Conservation (phyloP, 371 early-diverging fungal genomes). For the Choanephora cucurbitarum region DNA sequence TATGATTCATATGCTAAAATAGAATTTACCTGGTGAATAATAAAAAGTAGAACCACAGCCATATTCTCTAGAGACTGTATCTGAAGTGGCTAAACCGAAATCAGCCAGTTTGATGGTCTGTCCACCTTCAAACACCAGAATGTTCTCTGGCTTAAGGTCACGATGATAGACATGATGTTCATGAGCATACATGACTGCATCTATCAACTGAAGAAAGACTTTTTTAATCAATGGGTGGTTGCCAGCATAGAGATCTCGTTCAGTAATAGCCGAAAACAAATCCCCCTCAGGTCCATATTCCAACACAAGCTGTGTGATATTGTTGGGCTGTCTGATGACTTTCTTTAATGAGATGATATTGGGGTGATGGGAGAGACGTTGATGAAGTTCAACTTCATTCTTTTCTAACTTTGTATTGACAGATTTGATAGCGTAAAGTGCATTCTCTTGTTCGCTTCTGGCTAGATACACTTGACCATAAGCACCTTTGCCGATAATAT, state of each 20-base stretch:
- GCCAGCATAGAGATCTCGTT: slow-evolving; percentile 52
- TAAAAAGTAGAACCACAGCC: slow-evolving; percentile 94
- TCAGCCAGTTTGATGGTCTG: slow-evolving; percentile 82
- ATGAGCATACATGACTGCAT: slow-evolving; percentile 65
- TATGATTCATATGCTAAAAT: not conserved
- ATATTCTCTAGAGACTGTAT: slow-evolving; percentile 71
- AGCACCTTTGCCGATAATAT: slow-evolving; percentile 69
- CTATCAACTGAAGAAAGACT: slow-evolving; percentile 61
- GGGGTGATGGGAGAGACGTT: slow-evolving; percentile 59
- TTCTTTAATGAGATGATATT: slow-evolving; percentile 73
- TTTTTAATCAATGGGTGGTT: slow-evolving; percentile 53
- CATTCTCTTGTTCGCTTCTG: slow-evolving; percentile 24
- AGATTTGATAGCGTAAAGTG: slow-evolving; percentile 66
- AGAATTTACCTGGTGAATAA: slow-evolving; percentile 69
- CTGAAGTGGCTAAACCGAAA: slow-evolving; percentile 91
- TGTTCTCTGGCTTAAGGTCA: slow-evolving; percentile 78
- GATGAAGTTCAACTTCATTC: slow-evolving; percentile 74
- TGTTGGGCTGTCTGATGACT: slow-evolving; percentile 53
- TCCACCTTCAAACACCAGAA: slow-evolving; percentile 54
- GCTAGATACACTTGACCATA: slow-evolving; percentile 71
- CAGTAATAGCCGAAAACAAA: slow-evolving; percentile 68
- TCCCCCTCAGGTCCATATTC: slow-evolving; percentile 75
- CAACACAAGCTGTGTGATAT: slow-evolving; percentile 66
- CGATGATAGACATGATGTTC: slow-evolving; percentile 64
- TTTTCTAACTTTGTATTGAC: slow-evolving; percentile 45